phyloP scores from a whole-genome alignment of 2,329 filamentous ascomycete species.

The Fusarium metavorans region DNA sequence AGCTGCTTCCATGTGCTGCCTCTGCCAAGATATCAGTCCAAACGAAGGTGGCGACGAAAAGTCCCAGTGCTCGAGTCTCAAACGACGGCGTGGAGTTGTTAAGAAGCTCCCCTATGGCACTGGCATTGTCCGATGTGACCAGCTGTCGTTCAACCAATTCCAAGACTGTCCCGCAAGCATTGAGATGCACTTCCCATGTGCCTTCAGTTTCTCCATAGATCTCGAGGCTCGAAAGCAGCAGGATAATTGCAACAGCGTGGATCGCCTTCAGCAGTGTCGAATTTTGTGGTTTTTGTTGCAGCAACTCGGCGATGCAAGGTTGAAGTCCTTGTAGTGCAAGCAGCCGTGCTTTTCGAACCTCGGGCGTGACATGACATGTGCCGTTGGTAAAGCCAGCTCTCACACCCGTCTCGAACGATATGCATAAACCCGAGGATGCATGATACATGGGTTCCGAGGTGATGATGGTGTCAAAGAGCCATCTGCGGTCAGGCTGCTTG shows the following conservation, averaged over 20 bases:
- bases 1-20: conserved; percentile 1
- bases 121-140: background rate
- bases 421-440: conserved; percentile 5
- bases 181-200: conserved; percentile 12
- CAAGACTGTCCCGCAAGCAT: conserved; percentile 10
- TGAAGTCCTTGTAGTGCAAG: conserved; percentile 9
- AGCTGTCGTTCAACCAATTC: conserved; percentile 10
- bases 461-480: conserved; percentile 18
- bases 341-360: conserved; percentile 11
- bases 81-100: background rate
- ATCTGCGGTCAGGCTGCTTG: conserved; percentile 3
- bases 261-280: background rate
- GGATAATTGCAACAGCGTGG: conserved; percentile 7
- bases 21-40: conserved; percentile 17
- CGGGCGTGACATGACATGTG: conserved; percentile 7
- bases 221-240: conserved; percentile 10
- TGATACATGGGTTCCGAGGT: conserved; percentile 19
- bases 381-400: conserved; percentile 11
- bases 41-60: conserved; percentile 12
- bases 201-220: conserved; percentile 21
- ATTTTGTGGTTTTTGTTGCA: background rate
- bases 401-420: conserved; percentile 4
- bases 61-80: background rate
- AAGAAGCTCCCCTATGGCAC: conserved; percentile 5
- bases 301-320: conserved; percentile 2